phyloP scores from a whole-genome alignment of 768 basidiomycete species.

The Hirschioporus abietinus region DNA sequence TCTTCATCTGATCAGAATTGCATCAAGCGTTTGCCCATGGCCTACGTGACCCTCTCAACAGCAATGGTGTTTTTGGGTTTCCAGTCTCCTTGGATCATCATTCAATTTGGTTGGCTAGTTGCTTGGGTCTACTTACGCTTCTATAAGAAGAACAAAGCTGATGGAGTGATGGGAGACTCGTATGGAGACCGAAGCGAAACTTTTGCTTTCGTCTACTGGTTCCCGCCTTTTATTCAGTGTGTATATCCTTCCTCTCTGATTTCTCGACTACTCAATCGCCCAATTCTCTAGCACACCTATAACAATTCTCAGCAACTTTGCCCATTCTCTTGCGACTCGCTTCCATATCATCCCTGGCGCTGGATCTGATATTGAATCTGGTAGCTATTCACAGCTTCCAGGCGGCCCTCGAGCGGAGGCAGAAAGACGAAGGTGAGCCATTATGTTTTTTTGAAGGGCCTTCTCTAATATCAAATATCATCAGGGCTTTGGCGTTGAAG shows the following conservation, averaged over 20 bases:
- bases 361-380: conserved; percentile 63
- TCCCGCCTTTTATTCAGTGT: conserved; percentile 93
- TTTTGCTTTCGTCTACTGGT: conserved; percentile 92
- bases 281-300: conserved; percentile 59
- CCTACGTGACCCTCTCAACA: conserved; percentile 85
- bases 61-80: conserved; percentile 77
- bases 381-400: conserved; percentile 67
- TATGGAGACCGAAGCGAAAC: conserved; percentile 96
- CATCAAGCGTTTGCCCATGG: conserved; percentile 86
- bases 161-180: conserved; percentile 57
- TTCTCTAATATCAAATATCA: conserved; percentile 6
- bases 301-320: conserved; percentile 57
- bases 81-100: conserved; percentile 87
- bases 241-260: conserved; percentile 26
- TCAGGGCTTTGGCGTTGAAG: conserved; percentile 91
- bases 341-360: conserved; percentile 71
- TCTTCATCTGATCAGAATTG: conserved; percentile 8
- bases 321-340: conserved; percentile 59
- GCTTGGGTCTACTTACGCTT: conserved; percentile 95
- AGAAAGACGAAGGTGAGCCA: conserved; percentile 79
- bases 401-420: conserved; percentile 94
- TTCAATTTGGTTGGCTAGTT: conserved; percentile 99
- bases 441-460: not conserved
- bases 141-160: conserved; percentile 82
- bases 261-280: not conserved